Base-by-base conservation (phyloP, 2,329 filamentous ascomycete genomes). In the Fusarium marasasianum region DNA sequence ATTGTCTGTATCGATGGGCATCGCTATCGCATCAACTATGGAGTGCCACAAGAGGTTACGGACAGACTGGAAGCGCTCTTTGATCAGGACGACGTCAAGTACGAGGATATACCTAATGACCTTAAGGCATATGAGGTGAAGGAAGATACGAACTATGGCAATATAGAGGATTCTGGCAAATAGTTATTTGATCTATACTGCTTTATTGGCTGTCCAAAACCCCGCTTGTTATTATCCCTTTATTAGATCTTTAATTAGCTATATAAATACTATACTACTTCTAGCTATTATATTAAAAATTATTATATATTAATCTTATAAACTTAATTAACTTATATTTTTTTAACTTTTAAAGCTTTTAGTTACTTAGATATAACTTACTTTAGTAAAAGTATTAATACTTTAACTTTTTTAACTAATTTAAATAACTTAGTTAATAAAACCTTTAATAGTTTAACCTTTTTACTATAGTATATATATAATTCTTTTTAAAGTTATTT, bases 181-280 rank as follows among this genome's bases (percentile, higher is more conserved):
- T 48, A 48, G 14, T 31, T 9, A 0, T 29, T 13, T 4, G 26
- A 48, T 48, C 9, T 15, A 48, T 15, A 0, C 6, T 5, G 4
- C 2, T 5, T 4, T 10, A 10, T 22, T 22, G 20, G 15, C 13
- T 29, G 13, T 17, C 9, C 6, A 17, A 31, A 3, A 4, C 26
- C 3, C 20, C 1, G 14, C 31, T 12, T 9, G 6, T 22, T 9
- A 22, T 48, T 3, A 3, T 15, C 6, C 7, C n/a, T 24, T 14
- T 24, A 11, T 43, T 3, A 17, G 9, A 35, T 8, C n/a, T 8
- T n/a, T 2, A 8, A 24, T 24, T 1, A 44, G 41, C 10, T 15
- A 44, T 5, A 43, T 24, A 14, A 14, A 8, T 24, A 4, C 15
- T 24, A 18, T 24, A 5, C 26, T 26, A 26, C 26, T 26, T n/a